phyloP scores from a whole-genome alignment of 768 basidiomycete genomes.

The Leccinellum luteum region DNA sequence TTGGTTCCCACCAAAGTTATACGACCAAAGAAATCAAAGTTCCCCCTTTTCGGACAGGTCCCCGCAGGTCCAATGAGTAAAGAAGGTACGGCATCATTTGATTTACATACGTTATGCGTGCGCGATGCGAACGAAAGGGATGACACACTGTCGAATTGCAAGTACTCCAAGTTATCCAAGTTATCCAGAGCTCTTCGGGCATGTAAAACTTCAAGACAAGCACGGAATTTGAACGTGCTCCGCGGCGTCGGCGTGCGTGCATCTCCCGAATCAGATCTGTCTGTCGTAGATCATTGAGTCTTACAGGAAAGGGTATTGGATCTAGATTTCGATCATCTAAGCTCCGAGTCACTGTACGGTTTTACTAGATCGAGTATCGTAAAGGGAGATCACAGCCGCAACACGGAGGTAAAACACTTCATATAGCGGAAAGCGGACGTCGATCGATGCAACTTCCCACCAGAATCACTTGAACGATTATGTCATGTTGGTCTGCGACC shows the following conservation, averaged over 20 bases:
- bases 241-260: background rate
- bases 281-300: too few species aligned
- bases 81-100: background rate
- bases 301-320: background rate
- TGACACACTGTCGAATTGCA: background rate
- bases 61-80: background rate
- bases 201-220: background rate
- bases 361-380: background rate
- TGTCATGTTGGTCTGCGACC: conserved; percentile 27
- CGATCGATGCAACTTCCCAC: conserved; percentile 41
- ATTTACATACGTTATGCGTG: background rate
- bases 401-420: too few species aligned
- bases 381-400: too few species aligned
- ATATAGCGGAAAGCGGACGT: too few species aligned
- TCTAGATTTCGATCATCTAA: background rate
- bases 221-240: background rate
- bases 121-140: background rate
- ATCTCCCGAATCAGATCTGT: background rate
- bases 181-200: background rate
- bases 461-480: conserved; percentile 25
- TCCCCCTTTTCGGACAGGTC: background rate
- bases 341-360: background rate
- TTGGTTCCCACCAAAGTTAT: background rate
- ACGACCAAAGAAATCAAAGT: background rate
- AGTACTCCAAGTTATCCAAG: background rate